A percentile compares a stretch with the other conserved stretches of the same genome.
phyloP scores from a whole-genome alignment of 2,329 filamentous ascomycete genomes.

The Clarireedia homoeocarpa region DNA sequence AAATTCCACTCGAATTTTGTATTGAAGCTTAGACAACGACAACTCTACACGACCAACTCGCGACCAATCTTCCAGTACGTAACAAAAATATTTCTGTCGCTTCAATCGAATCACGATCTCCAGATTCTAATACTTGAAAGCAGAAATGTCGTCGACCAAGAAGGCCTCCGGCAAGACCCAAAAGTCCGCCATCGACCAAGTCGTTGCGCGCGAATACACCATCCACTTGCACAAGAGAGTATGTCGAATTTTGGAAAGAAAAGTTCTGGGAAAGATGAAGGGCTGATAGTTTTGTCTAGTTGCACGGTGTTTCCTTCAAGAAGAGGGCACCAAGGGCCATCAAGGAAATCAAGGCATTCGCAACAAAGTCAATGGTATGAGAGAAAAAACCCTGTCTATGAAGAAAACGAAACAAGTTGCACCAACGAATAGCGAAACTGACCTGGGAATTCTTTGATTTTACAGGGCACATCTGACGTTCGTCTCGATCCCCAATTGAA shows the following conservation, averaged over 20 bases:
- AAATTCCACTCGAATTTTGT: constrained; percentile 9
- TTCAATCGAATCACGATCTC: constrained; percentile 3
- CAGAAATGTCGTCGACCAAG: constrained; percentile 60
- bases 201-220: constrained; percentile 99
- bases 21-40: constrained; percentile 13
- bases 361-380: constrained; percentile 90
- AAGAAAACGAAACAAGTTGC: background rate
- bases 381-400: background rate
- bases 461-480: constrained; percentile 89
- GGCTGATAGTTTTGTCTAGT: constrained; percentile 55
- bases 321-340: constrained; percentile 97
- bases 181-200: constrained; percentile 96
- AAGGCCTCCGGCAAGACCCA: constrained; percentile 61
- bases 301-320: constrained; percentile 98
- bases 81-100: background rate
- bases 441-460: constrained; percentile 18
- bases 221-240: constrained; percentile 99
- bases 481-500: constrained; percentile 97
- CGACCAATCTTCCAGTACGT: constrained; percentile 24
- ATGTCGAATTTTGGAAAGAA: constrained; percentile 41
- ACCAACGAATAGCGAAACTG: background rate
- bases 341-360: constrained; percentile 99
- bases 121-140: constrained; percentile 2
- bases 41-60: constrained; percentile 19
- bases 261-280: constrained; percentile 8